Percentiles rank a stretch among this genome's conserved stretches.
These are phyloP conservation scores for Leptographium lundbergii DNA, from an alignment of 2,329 filamentous ascomycete species.

Conservation along the genomic window DNA sequence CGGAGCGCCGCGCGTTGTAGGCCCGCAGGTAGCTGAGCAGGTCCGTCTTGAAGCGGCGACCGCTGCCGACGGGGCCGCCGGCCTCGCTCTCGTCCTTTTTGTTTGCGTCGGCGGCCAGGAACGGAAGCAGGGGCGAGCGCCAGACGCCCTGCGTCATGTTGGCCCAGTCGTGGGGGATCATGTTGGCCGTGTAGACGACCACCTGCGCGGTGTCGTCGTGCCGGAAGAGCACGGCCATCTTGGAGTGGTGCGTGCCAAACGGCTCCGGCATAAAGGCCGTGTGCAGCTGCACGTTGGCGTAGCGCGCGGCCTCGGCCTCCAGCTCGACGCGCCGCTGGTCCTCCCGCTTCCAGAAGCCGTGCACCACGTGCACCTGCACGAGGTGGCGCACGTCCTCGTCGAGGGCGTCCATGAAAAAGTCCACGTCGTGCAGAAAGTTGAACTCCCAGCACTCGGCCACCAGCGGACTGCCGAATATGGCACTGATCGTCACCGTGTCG, in stretches of 20 bases:
- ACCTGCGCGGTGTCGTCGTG: conserved; percentile 67
- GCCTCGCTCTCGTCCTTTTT: too few relatives aligned
- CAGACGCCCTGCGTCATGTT: conserved; percentile 82
- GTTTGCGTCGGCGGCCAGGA: conserved; percentile 15
- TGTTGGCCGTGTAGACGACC: conserved; percentile 80
- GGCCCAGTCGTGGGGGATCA: conserved; percentile 77
- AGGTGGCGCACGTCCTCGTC: conserved; percentile 35
- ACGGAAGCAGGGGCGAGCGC: conserved; percentile 58
- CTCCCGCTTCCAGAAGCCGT: conserved; percentile 56
- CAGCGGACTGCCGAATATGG: conserved; percentile 61
- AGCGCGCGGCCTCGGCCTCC: conserved; percentile 47
- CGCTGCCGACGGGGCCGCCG: conserved; percentile 34
- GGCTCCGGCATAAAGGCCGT: conserved; percentile 69
- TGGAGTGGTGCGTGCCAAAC: conserved; percentile 76
- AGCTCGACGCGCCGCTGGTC: conserved; percentile 44
- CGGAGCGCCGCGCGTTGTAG: conserved; percentile 48
- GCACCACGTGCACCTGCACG: conserved; percentile 42
- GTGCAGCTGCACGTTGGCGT: conserved; percentile 58
- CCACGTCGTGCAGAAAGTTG: conserved; percentile 51
- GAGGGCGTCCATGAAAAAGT: conserved; percentile 41
- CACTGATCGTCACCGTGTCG: conserved; percentile 51
- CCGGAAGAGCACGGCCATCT: conserved; percentile 76
- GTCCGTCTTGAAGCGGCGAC: conserved; percentile 62
- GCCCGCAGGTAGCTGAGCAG: conserved; percentile 58
- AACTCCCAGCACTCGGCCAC: conserved; percentile 63